Conservation (phyloP, 2,329 filamentous ascomycete species). For the Sclerotinia spermophila region DNA sequence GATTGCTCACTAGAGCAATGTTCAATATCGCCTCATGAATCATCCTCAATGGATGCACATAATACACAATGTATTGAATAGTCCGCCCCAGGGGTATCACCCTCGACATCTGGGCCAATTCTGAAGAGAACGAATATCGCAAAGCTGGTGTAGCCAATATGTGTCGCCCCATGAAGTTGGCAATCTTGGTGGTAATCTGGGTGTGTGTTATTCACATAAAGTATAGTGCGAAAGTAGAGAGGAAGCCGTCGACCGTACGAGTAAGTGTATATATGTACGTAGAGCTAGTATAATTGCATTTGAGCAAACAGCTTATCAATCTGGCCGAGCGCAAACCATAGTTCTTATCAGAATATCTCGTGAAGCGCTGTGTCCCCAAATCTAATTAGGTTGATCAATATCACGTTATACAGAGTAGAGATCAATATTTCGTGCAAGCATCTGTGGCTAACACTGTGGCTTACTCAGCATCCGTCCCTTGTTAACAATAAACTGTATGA, state of each 20-base stretch:
- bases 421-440: neutral
- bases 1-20: neutral
- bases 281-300: neutral
- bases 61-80: too few relatives aligned
- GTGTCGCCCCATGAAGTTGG: too few relatives aligned
- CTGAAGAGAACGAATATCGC: too few relatives aligned
- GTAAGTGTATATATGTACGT: neutral
- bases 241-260: neutral
- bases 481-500: neutral
- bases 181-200: neutral
- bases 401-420: too few relatives aligned
- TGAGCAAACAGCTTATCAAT: neutral
- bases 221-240: neutral
- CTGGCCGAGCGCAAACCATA: neutral
- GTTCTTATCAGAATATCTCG: neutral
- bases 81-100: too few relatives aligned
- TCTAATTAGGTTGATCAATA: neutral
- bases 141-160: too few relatives aligned
- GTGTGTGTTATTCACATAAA: neutral
- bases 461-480: constrained; percentile 2
- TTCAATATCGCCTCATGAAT: neutral
- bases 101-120: too few relatives aligned
- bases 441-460: neutral
- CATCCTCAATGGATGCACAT: neutral
- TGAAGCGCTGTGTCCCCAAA: neutral